These are phyloP conservation scores for Macrolepiota dolichaula DNA, from an alignment of 768 basidiomycete genomes.

Conservation along the genomic window DNA sequence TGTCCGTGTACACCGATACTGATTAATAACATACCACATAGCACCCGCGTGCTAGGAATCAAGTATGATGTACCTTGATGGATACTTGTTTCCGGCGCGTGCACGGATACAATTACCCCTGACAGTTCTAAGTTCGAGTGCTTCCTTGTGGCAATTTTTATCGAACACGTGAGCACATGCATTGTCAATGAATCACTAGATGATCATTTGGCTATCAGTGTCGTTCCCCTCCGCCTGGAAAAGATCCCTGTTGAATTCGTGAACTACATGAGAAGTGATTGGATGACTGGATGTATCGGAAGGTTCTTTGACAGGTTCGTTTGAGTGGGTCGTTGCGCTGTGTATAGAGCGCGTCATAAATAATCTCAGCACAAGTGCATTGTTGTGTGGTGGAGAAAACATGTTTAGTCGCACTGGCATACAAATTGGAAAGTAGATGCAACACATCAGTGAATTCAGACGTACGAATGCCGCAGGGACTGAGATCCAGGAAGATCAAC, in stretches of 20 bases:
- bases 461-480: not conserved
- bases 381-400: not conserved
- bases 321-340: not conserved
- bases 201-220: not conserved
- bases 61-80: not conserved
- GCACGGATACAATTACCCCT: conserved; percentile 3
- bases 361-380: not conserved
- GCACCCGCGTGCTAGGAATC: conserved; percentile 6
- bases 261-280: no score
- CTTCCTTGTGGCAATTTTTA: not conserved
- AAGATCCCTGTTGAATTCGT: not conserved
- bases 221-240: not conserved
- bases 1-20: not conserved
- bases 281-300: no score
- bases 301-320: no score
- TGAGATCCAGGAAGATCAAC: not conserved
- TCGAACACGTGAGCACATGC: not conserved
- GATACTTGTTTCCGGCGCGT: not conserved
- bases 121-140: not conserved
- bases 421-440: not conserved
- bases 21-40: not conserved
- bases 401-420: not conserved
- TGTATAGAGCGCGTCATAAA: not conserved
- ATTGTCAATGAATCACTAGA: no score
- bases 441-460: not conserved